phyloP scores from a whole-genome alignment of 306 rosid species.

The Cicer arietinum region DNA sequence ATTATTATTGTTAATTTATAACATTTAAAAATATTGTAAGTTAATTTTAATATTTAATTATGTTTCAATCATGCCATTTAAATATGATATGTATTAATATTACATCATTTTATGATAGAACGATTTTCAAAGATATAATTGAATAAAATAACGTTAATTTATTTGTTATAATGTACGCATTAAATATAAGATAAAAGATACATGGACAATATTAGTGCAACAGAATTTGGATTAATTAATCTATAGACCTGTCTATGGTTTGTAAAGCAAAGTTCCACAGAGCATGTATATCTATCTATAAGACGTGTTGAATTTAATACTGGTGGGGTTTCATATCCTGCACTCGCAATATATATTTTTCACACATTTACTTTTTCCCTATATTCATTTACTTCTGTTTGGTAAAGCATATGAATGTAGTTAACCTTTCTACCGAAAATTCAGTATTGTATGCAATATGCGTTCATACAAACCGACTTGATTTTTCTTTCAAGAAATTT shows the following conservation, averaged over 20 bases:
- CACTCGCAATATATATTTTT: constrained; percentile 11
- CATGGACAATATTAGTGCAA: not conserved
- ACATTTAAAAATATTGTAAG: no score
- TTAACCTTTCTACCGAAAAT: constrained; percentile 33
- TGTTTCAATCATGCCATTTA: no score
- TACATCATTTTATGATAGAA: no score
- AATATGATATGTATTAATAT: no score
- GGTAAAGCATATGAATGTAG: constrained; percentile 51
- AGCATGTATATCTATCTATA: not conserved
- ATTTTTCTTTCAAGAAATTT: not conserved
- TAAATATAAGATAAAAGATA: no score
- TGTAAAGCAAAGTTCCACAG: constrained; percentile 21
- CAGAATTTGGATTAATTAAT: constrained; percentile 18
- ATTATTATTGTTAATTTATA: no score
- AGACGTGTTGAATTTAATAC: constrained; percentile 37
- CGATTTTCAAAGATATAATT: no score
- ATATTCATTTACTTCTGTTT: constrained; percentile 49
- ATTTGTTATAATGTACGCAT: no score
- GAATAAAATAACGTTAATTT: no score
- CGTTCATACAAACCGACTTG: not conserved
- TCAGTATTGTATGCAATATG: not conserved
- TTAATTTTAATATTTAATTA: no score
- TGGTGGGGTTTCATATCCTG: constrained; percentile 32
- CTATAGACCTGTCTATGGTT: constrained; percentile 5
- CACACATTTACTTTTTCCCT: constrained; percentile 31